Evolutionary conservation across 148 eudicot genomes (phyloP), one percentile per base, ranked within the genome.

Genomic region (Dysphania ambrosioides): DNA sequence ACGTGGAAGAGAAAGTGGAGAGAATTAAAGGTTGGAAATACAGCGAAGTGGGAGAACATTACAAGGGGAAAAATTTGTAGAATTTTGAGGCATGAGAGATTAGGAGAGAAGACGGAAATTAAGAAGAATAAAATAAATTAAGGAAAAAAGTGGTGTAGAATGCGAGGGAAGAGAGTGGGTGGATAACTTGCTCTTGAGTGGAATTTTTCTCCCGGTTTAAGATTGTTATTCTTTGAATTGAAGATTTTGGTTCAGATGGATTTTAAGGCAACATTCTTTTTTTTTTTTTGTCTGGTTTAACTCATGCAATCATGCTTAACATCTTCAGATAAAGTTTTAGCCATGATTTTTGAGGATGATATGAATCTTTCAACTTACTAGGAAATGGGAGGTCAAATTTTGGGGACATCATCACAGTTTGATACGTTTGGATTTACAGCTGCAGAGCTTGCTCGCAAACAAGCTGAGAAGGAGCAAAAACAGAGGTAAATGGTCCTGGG

Each of bases 391-490:
- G 97, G 92, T 73, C 79, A 83, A 74, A 83, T 92, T 30, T 77
- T 94, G 83, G 93, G 92, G 71, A 87, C 96, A 81, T 90, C 97
- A 36, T 85, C 88, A 77, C 86, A 92, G 82, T 94, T 91, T 63
- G 98, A 94, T 79, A 94, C 97, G 23, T 94, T 94, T 75, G 97
- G 98, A 67, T 88, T 86, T 71, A 94, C 97, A 38, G 96, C 97
- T 36, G 89, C 92, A 56, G 98, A 90, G 76, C 80, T 81, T 80
- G 91, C 98, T 36, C 93, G 93, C 8, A 88, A 92, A 79, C 88
- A 95, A 81, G 90, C 84, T 63, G 98, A 92, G 75, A 90, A 86
- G 78, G 96, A 95, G 75, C 96, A 92, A 67, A 85, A 85, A 56
- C 83, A 90, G 82, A 90, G 98, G 98, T 94, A 44, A 65, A 32